These are phyloP conservation scores for Excoecaria agallocha DNA, from an alignment of 345 rosid genomes.

Conservation along the genomic window DNA sequence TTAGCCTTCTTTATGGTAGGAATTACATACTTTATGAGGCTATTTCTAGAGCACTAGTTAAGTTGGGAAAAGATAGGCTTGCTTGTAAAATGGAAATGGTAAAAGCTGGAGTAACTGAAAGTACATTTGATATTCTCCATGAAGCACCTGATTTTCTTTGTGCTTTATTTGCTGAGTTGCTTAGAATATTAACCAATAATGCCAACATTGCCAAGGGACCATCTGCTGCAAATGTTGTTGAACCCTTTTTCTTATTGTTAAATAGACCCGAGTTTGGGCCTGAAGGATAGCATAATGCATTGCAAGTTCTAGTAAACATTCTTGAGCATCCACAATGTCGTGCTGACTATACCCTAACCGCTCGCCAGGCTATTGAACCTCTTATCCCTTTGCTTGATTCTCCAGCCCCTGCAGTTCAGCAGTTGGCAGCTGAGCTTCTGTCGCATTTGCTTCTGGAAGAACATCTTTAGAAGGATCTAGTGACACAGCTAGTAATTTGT, in stretches of 20 bases:
- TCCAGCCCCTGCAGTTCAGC: conserved; percentile 88
- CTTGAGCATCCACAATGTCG: conserved; percentile 97
- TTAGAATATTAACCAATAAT: conserved; percentile 90
- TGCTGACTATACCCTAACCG: conserved; percentile 66
- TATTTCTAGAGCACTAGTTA: conserved; percentile 89
- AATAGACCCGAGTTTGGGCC: conserved; percentile 83
- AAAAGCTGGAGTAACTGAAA: conserved; percentile 91
- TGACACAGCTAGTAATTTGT: conserved; percentile 78
- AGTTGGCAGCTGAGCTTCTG: conserved; percentile 97
- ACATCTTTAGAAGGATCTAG: conserved; percentile 83
- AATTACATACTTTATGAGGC: conserved; percentile 93
- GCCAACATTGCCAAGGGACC: conserved; percentile 92
- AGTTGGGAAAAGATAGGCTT: conserved; percentile 97
- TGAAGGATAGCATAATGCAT: conserved; percentile 88
- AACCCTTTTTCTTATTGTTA: conserved; percentile 74
- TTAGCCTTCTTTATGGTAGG: conserved; percentile 89
- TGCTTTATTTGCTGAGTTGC: conserved; percentile 88
- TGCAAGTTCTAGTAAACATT: conserved; percentile 92
- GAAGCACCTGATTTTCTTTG: conserved; percentile 96
- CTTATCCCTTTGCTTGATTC: conserved; percentile 94
- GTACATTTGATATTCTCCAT: conserved; percentile 80
- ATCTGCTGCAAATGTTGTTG: conserved; percentile 93
- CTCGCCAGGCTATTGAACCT: conserved; percentile 91
- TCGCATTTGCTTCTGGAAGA: conserved; percentile 86
- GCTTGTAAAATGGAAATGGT: conserved; percentile 98